Evolutionary conservation across 495 filamentous ascomycete species (phyloP).

Genomic region (Tuber melanosporum): DNA sequence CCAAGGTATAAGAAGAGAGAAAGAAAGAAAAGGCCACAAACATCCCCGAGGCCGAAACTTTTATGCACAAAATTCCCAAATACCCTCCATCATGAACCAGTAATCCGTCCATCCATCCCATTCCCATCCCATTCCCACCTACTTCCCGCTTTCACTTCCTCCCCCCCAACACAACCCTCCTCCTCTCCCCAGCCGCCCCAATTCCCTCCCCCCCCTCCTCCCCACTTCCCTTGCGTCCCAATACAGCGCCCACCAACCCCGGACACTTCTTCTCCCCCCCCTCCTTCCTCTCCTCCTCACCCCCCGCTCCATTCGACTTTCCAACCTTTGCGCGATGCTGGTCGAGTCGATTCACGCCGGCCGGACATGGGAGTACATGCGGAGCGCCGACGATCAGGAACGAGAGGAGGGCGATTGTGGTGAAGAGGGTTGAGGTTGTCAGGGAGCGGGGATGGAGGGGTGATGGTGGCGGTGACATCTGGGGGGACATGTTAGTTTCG

Average conservation of each 20-base stretch:
- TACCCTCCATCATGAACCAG: neutral
- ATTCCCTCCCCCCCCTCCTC: conserved; percentile 4
- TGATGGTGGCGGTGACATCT: conserved; percentile 59
- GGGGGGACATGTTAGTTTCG: too few relatives aligned
- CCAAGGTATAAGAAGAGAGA: neutral
- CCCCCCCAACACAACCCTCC: conserved; percentile 31
- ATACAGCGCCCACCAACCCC: conserved; percentile 17
- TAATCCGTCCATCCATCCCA: neutral
- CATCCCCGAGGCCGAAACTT: neutral
- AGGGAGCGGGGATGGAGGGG: conserved; percentile 88
- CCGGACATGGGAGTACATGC: conserved; percentile 88
- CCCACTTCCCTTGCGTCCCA: conserved; percentile 12
- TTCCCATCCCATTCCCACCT: neutral
- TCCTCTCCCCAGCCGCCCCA: conserved; percentile 23
- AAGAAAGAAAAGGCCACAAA: neutral
- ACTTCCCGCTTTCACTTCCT: neutral
- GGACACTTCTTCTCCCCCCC: conserved; percentile 21
- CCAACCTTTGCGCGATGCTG: neutral
- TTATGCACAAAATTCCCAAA: neutral
- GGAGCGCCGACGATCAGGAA: conserved; percentile 88
- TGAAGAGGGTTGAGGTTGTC: conserved; percentile 85
- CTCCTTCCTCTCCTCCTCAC: conserved; percentile 3
- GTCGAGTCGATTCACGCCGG: conserved; percentile 40
- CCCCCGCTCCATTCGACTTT: conserved; percentile 8
- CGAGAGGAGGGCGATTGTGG: conserved; percentile 80